Conservation (phyloP, 805 yeast species). For the Yarrowia sp. region DNA sequence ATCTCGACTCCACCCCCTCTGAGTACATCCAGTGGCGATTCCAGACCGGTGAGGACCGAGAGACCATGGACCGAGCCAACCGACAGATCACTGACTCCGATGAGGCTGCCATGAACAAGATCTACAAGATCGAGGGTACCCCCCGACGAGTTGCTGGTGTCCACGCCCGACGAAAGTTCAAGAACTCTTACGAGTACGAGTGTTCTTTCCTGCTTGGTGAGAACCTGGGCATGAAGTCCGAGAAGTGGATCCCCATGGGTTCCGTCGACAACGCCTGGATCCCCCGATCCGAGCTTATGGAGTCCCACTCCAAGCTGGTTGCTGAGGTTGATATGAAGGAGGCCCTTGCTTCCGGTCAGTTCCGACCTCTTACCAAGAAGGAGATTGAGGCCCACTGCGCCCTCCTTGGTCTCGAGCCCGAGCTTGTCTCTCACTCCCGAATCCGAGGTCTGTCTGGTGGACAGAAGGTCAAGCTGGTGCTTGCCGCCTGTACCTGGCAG, state of each 20-base stretch:
- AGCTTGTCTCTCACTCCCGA: constrained; percentile 99
- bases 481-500: constrained; percentile 99
- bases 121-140: constrained; percentile 98
- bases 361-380: constrained; percentile 99
- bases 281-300: constrained; percentile 98
- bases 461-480: constrained; percentile 99
- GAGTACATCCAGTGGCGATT: constrained; percentile 99
- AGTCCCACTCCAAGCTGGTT: constrained; percentile 98
- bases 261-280: constrained; percentile 99
- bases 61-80: constrained; percentile 99
- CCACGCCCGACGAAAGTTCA: constrained; percentile 98
- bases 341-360: constrained; percentile 99
- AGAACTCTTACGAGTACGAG: constrained; percentile 99
- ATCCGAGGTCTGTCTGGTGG: constrained; percentile 99
- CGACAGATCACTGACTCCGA: constrained; percentile 97
- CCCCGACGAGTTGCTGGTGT: constrained; percentile 96
- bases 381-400: constrained; percentile 99
- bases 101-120: constrained; percentile 98
- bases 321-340: constrained; percentile 99
- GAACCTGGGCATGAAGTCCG: constrained; percentile 97
- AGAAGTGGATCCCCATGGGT: constrained; percentile 99
- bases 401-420: constrained; percentile 98
- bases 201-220: constrained; percentile 98
- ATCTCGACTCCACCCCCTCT: constrained; percentile 98
- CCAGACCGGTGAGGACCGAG: constrained; percentile 99